Evolutionary conservation across 176 grass and related monocot genomes (phyloP), one percentile per base, ranked within the genome.

Genomic region (Zizania latifolia): DNA sequence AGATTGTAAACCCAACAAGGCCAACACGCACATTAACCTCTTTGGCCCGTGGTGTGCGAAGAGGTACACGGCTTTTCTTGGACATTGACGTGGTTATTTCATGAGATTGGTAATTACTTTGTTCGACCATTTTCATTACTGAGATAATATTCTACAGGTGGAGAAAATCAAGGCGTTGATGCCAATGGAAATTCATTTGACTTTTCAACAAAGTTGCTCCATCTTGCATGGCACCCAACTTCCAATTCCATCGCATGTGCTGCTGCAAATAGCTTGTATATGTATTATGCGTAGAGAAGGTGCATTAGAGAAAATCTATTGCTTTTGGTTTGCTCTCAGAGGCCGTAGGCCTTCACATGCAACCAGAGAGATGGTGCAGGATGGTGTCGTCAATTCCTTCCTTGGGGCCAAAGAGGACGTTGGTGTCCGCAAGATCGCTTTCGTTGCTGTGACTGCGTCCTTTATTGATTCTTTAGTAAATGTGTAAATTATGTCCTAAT

Each of bases 191-290:
- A 97, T 79, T 76, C 87, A 44, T 72, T 88, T 8, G 93, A 97
- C 72, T 93, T 93, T 62, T 81, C 90, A 11, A 86, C 90, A 4
- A 97, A 97, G 65, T 82, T 97, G 60, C 93, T 97, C 61, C 93
- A 97, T 81, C 75, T 97, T 1, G 87, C 93, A 58, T 97, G 93
- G 93, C 93, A 97, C 71, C 93, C 93, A 1, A 90, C 85, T 4
- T 87, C 90, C 78, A 92, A 90, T 93, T 97, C 93, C 21, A 86
- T 97, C 2, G 93, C 93, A 70, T 97, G 93, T 72, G 93, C 93
- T 83, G 93, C 90, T 83, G 87, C 90, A 71, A 97, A 97, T 88
- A 97, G 93, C 74, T 63, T 97, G 93, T 97, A 97, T 87, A 97
- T 97, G 93, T 97, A 97, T 88, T 90, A 93, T 84, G 93, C 87